phyloP scores from a whole-genome alignment of 352 stramenopile genomes.

The Discostella stelligera region DNA sequence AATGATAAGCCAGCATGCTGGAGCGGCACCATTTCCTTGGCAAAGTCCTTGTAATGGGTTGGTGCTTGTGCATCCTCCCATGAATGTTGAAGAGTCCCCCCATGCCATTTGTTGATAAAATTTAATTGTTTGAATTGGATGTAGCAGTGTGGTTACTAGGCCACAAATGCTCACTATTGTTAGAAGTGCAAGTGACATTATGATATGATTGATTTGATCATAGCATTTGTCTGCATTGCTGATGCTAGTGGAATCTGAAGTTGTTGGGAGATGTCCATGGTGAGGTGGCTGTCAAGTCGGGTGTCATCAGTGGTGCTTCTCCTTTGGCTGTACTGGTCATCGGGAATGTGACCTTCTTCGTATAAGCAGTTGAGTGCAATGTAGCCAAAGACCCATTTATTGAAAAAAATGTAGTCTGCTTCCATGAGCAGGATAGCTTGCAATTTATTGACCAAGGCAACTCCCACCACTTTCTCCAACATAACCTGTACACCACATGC shows the following conservation, averaged over 20 bases:
- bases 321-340: constrained; percentile 12
- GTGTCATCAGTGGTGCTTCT: constrained; percentile 11
- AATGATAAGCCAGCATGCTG: too few species aligned
- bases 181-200: background rate
- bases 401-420: constrained; percentile 21
- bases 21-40: constrained; percentile 14
- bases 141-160: constrained; percentile 7
- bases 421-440: constrained; percentile 27
- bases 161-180: background rate
- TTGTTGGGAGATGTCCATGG: constrained; percentile 8
- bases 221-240: constrained; percentile 2
- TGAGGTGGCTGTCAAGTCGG: background rate
- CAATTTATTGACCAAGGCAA: constrained; percentile 22
- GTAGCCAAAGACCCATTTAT: constrained; percentile 14
- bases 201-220: background rate
- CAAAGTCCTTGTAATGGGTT: constrained; percentile 19
- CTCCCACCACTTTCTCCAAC: constrained; percentile 17
- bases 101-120: constrained; percentile 9
- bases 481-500: constrained; percentile 12
- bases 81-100: background rate
- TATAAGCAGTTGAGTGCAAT: background rate
- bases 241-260: background rate
- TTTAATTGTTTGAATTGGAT: constrained; percentile 30
- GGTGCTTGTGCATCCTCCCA: background rate
- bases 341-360: constrained; percentile 10